Base-by-base conservation (phyloP, 2,329 filamentous ascomycete genomes). In the Aspergillus piperis region DNA sequence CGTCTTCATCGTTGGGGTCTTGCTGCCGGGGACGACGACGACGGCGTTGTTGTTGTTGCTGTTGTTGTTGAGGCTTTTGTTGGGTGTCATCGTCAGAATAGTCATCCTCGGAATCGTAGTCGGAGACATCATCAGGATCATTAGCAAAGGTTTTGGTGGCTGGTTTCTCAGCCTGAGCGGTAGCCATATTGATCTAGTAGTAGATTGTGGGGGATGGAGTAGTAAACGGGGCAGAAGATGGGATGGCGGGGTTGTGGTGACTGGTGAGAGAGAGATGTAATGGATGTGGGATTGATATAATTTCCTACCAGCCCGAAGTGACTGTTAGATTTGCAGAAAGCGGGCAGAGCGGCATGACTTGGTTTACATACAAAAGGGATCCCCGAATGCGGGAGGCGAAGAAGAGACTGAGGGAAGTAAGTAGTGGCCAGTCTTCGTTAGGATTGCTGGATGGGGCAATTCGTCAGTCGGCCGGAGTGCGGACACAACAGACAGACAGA, bases 101-200 rank as follows among this genome's bases (percentile, higher is more conserved):
- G 30, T 71, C 69, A 27, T 71, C 69, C 11, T 74, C 71, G 36
- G 70, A 72, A 39, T 73, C 68, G 42, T 74, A 73, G 50, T 72
- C 69, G 2, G 66, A 63, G 44, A 61, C 58, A 15, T 59, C 61
- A 21, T 64, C 64, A 5, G 64, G 66, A 23, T 69, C 62, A 30
- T 74, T 67, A 6, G 73, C 68, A 27, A 67, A 67, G 15, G 71
- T 67, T 54, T 68, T 64, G 49, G 71, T 61, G 54, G 70, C 59
- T 59, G 69, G 64, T 59, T 74, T 73, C 57, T 71, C 68, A 54
- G 66, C 62, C 54, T 71, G 70, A 15, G 71, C 73, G 52, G 62
- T 63, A 15, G 59, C 59, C 62, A 63, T 58, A 68, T 62, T 53
- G 65, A 52, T 6, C 10, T 36, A 36, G 11, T 36, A 32, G 13